Base-by-base conservation (phyloP, 2,329 filamentous ascomycete species). In the Mollisia scopiformis region DNA sequence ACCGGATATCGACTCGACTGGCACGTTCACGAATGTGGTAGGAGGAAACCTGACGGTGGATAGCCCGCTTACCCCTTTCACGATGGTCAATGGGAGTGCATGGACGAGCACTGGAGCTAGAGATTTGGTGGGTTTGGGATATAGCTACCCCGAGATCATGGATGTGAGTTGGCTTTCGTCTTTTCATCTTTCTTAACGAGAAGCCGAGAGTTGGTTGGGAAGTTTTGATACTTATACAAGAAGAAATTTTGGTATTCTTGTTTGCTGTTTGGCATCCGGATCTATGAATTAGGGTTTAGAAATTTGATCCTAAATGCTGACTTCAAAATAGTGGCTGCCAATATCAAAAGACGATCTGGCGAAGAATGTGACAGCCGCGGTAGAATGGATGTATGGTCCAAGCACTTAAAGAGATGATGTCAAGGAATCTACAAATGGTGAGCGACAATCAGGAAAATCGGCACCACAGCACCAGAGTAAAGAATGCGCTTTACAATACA, bases 1-100 rank as follows among this genome's bases (percentile, higher is more conserved):
- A 1, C 65, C 75, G 11, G 66, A 71, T n/a, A 63, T 61, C 2
- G 67, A 73, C 8, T 52, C 69, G 1, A 72, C 70, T 35, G 69
- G 73, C 31, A 74, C 76, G 19, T 78, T 75, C 58, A 69, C 66
- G 2, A 64, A 68, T n/a, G 37, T 52, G 2, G 46, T 57, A 14
- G 58, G 62, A 25, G 59, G 71, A 0, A 71, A 71, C 35, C 66
- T 71, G 47, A 66, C 46, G 25, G 73, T 74, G 53, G 70, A 65
- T 2, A 70, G 67, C 2, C 61, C 62, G 1, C 61, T 72, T 2
- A 58, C 62, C 14, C 69, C 69, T 16, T 72, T 72, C 55, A 62
- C 62, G n/a, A 53, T 60, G 23, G 51, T 55, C 7, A 23, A 47
- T 16, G 39, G 39, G n/a, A 43, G 8, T 8, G 39, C 39, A 19